Evolutionary conservation across 306 rosid species (phyloP).

Genomic region (Malus sylvestris): DNA sequence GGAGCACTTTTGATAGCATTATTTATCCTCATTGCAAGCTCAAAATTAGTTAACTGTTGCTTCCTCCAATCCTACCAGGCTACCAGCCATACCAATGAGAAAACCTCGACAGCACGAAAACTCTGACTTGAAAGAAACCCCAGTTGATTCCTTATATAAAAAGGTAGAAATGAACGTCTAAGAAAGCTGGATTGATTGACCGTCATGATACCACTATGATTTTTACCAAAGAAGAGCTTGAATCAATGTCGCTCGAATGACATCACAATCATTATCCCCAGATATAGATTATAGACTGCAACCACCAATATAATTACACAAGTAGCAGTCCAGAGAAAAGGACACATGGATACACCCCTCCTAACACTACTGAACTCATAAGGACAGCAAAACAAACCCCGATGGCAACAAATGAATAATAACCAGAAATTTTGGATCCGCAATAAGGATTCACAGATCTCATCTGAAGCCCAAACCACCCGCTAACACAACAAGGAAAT

Average conservation of each 20-base stretch:
- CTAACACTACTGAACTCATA: conserved; percentile 4
- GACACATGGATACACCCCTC: conserved; percentile 14
- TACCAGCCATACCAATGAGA: conserved; percentile 21
- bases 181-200: conserved; percentile 9
- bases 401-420: conserved; percentile 17
- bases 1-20: conserved; percentile 16
- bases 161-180: conserved; percentile 17
- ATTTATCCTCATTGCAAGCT: conserved; percentile 40
- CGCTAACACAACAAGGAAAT: conserved; percentile 23
- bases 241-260: conserved; percentile 31
- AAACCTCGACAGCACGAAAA: conserved; percentile 23
- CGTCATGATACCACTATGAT: conserved; percentile 11
- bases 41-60: conserved; percentile 21
- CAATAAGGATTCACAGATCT: conserved; percentile 21
- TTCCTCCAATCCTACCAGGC: conserved; percentile 28
- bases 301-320: conserved; percentile 32
- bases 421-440: conserved; percentile 29
- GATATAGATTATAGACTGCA: conserved; percentile 11
- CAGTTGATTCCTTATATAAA: conserved; percentile 17
- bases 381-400: conserved; percentile 6
- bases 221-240: conserved; percentile 14
- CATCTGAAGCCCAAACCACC: conserved; percentile 25
- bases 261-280: conserved; percentile 39
- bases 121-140: conserved; percentile 16
- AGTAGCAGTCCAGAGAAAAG: conserved; percentile 16